Base-by-base conservation (phyloP, 169 alveolate genomes). In the Amoebophrya sp. region DNA sequence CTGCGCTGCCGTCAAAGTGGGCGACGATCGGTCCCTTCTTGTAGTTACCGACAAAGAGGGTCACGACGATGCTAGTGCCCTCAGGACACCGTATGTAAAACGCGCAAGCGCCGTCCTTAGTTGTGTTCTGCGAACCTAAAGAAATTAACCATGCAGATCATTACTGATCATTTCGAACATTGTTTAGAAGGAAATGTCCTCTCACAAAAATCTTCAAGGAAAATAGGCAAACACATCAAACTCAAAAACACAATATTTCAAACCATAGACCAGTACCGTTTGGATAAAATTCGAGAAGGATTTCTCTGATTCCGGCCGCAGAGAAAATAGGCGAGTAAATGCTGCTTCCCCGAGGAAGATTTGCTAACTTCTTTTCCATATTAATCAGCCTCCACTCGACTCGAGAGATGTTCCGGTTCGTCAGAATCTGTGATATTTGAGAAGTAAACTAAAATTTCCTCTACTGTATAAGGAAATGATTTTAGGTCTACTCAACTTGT, bases 1-100 rank as follows among this genome's bases (percentile, higher is more conserved):
- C 92, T 14, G 92, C 92, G 53, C 83, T 41, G 14, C 92, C 92
- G 38, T 90, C 92, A 54, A 90, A 90, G 41, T 90, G 78, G 26
- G 92, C 92, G 53, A 90, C 65, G 38, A 90, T 90, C 78, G 92
- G 92, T n/a, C 92, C 92, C 65, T 90, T 90, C 78, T 41, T 90
- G 40, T n/a, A 90, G 1, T 53, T 34, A 0, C 92, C 92, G 40
- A 90, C 92, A 34, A 90, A 41, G 41, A 90, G 36, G n/a, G 92
- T 90, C 1, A 90, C 92, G 10, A 90, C 92, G 38, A 90, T 90
- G 39, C 38, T 36, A 0, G 92, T 90, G 36, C 92, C 92, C 78
- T 90, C 92, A 0, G 92, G 92, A 41, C 92, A 90, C 41, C 92
- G 77, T 6, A 90, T 33, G 55, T 90, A 90, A 3, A 90, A 65